Base-by-base conservation (phyloP, 108 stramenopile genomes). In the Asterionellopsis glacialis region DNA sequence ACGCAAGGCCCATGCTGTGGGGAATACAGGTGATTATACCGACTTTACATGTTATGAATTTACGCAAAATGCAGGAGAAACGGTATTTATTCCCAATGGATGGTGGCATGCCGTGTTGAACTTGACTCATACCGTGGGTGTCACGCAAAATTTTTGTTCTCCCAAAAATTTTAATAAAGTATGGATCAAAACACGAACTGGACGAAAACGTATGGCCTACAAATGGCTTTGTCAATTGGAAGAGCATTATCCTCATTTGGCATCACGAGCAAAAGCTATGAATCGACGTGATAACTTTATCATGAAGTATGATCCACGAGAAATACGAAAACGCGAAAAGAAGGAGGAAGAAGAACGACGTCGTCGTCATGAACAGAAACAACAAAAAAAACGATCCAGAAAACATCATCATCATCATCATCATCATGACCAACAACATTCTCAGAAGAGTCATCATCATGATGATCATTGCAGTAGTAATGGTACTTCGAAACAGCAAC, bases 51-150 rank as follows among this genome's bases (percentile, higher is more conserved):
- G 89, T 45, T 91, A 85, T 65, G 96, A 98, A 74, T 98, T 96
- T 73, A 96, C 97, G 0, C 98, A 99, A 67, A 70, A 94, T 61
- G 79, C 95, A 10, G 97, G 97, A 12, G 98, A 99, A 66, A 98
- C 97, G 0, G 80, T 98, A 21, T 99, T 81, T 63, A 81, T 99
- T 11, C 98, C 98, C 9, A 74, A 88, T 23, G 97, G 97, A 3
- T 99, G 97, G 97, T 97, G 96, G 96, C 98, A 99, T 61, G 97
- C 95, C 0, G 98, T 99, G 9, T 54, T 98, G 51, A 99, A 99
- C 55, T 58, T 99, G 16, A 95, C 92, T 12, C 83, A 96, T 64
- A 97, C 96, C 0, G 83, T 99, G 15, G 98, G 94, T 5, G 79
- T 97, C 14, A 98, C 96, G 4, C 96, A 98, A 81, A 99, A 99